phyloP scores from a whole-genome alignment of 176 grass and related monocot species.

The Urochloa ruziziensis region DNA sequence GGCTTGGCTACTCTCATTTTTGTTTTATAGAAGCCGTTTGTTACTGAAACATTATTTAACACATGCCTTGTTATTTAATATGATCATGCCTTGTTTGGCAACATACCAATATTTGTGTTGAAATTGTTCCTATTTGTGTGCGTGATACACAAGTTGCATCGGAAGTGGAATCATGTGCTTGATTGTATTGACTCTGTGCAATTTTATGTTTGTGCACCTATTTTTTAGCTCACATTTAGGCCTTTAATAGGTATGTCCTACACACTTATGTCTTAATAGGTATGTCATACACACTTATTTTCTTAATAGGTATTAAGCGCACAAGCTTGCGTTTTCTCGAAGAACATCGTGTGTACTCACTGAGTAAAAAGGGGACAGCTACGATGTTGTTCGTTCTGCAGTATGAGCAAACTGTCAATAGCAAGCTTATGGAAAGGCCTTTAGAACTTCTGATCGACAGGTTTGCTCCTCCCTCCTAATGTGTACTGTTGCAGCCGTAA shows the following conservation, averaged over 20 bases:
- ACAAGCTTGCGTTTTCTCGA: conserved; percentile 46
- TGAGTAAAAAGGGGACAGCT: conserved; percentile 46
- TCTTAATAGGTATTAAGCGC: neutral
- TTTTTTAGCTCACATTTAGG: neutral
- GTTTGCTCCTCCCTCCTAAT: conserved; percentile 31
- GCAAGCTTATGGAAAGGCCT: conserved; percentile 32
- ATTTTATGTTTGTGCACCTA: conserved; percentile 2
- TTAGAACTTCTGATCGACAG: conserved; percentile 49
- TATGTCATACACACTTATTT: neutral
- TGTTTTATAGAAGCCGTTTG: neutral
- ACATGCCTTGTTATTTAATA: conserved; percentile 1
- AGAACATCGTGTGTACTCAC: conserved; percentile 42
- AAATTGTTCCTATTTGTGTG: neutral
- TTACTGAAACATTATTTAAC: too few relatives aligned
- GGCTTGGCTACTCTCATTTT: neutral
- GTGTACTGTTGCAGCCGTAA: neutral
- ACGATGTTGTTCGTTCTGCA: conserved; percentile 47
- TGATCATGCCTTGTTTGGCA: neutral
- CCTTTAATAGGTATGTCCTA: neutral
- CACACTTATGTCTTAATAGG: conserved; percentile 32
- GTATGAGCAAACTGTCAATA: conserved; percentile 23
- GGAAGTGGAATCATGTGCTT: neutral
- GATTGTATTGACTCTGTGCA: neutral
- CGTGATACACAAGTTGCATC: neutral
- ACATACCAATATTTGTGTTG: neutral